These are phyloP conservation scores for Phaeosphaeriaceae sp. DNA, from an alignment of 2,329 filamentous ascomycete genomes.

Conservation along the genomic window DNA sequence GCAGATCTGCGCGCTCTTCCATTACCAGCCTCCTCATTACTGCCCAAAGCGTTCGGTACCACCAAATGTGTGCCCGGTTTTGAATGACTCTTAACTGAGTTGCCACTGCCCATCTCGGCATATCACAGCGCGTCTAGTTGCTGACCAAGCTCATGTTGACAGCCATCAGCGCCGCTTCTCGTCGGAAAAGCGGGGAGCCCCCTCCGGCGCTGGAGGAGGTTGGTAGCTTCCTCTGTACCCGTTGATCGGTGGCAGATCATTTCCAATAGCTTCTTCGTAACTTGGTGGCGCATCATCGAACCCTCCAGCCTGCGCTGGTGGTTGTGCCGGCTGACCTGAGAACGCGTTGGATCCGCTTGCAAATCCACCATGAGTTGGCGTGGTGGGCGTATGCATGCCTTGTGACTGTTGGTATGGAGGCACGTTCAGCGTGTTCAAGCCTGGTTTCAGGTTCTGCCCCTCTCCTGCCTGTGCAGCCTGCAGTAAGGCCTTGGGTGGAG, in stretches of 20 bases:
- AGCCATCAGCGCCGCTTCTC: conserved; percentile 43
- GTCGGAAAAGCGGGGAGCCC: conserved; percentile 44
- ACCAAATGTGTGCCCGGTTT: conserved; percentile 5
- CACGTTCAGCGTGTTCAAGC: conserved; percentile 13
- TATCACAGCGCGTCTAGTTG: not conserved
- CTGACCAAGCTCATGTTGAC: not conserved
- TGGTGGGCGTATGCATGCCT: conserved; percentile 31
- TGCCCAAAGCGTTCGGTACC: not conserved
- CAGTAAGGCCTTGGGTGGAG: conserved; percentile 78
- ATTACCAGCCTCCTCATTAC: conserved; percentile 1
- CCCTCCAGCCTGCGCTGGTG: conserved; percentile 12
- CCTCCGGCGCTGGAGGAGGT: conserved; percentile 50
- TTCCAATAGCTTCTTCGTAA: conserved; percentile 91
- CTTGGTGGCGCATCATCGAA: conserved; percentile 87
- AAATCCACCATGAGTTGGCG: conserved; percentile 31
- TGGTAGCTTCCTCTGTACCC: conserved; percentile 72
- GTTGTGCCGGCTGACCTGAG: conserved; percentile 26
- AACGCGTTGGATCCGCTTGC: conserved; percentile 22
- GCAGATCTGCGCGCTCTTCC: conserved; percentile 9
- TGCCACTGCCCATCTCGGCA: not conserved
- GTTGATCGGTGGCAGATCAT: conserved; percentile 75
- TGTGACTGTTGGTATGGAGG: conserved; percentile 22
- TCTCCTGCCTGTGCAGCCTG: conserved; percentile 62
- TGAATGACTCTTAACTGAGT: not conserved
- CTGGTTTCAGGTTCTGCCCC: conserved; percentile 16